Base-by-base conservation (phyloP, 371 early-diverging fungal genomes). In the Fennellomyces sp. region DNA sequence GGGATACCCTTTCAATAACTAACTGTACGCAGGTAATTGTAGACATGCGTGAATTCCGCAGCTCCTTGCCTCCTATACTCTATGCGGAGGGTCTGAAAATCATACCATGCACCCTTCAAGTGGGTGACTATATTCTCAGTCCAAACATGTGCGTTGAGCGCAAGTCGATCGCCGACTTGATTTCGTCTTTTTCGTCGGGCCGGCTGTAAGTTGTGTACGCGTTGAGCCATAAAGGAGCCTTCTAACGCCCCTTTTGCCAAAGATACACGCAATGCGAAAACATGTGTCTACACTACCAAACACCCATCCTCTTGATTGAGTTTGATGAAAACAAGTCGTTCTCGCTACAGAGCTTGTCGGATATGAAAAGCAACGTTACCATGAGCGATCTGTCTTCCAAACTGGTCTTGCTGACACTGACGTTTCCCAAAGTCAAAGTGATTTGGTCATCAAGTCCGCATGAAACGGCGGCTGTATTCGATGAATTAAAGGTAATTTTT, bases 51-150 rank as follows among this genome's bases (percentile, higher is more conserved):
- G 99, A 99, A 69, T 96, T 99, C 64, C 84, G 97, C 21, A 89
- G 95, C 25, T 85, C 94, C 3, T 68, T 99, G 26, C 99, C 99
- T 2, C 88, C 91, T 10, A 84, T 94, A 23, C 75, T 99, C 2
- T 94, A 96, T 63, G 84, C 87, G 28, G 84, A 87, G 35, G 89
- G 92, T 3, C 80, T 97, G 64, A 71, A 82, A 15, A 70, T 99
- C 3, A 68, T 83, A 13, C 93, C 98, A 2, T 88, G 88, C 62
- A 97, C 97, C 0, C 75, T 99, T 12, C 86, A 89, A 65, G 88
- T 98, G 0, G 99, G 99, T 29, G 99, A 99, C 73, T 99, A 98
- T 70, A 82, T 99, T 13, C 69, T 99, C 30, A 89, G 90, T 30
- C 92, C 94, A 26, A 77, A 82, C 4, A 88, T 95, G 42, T 95